Evolutionary conservation across 305 asterid species (phyloP).

Genomic region (Fraxinus dipetala): DNA sequence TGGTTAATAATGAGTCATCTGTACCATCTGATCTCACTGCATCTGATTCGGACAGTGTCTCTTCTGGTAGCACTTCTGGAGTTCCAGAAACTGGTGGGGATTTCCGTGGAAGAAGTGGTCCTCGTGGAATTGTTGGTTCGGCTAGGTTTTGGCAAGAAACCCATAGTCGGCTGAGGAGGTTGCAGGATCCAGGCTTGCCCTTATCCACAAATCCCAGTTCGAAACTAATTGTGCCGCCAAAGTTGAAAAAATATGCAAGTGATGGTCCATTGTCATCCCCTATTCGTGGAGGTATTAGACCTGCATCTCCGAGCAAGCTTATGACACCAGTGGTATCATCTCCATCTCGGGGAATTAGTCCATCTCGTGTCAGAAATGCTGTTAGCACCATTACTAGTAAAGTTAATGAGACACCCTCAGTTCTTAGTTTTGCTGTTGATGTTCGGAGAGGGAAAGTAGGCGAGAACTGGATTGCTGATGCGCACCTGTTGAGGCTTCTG

Average conservation of each 20-base stretch:
- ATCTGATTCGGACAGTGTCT: slow-evolving; percentile 89
- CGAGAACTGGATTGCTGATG: slow-evolving; percentile 74
- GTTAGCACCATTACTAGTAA: slow-evolving; percentile 60
- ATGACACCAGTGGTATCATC: slow-evolving; percentile 48
- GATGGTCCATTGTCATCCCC: slow-evolving; percentile 64
- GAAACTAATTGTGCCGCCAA: slow-evolving; percentile 44
- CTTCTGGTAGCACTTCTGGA: slow-evolving; percentile 90
- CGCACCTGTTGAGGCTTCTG: slow-evolving; percentile 77
- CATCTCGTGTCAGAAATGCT: slow-evolving; percentile 57
- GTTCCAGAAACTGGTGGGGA: slow-evolving; percentile 54
- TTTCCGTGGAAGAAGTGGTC: slow-evolving; percentile 41
- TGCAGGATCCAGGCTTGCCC: slow-evolving; percentile 88
- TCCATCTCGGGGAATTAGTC: slow-evolving; percentile 51
- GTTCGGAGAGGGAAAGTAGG: slow-evolving; percentile 89
- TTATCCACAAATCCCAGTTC: slow-evolving; percentile 56
- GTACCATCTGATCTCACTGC: slow-evolving; percentile 60
- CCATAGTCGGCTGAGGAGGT: slow-evolving; percentile 73
- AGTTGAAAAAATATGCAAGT: slow-evolving; percentile 42
- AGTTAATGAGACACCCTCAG: slow-evolving; percentile 53
- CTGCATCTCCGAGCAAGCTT: slow-evolving; percentile 58
- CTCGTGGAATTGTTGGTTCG: slow-evolving; percentile 62
- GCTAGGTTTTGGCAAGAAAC: slow-evolving; percentile 98
- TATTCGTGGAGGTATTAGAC: slow-evolving; percentile 51
- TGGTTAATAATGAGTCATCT: slow-evolving; percentile 41
- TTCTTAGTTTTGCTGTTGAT: slow-evolving; percentile 63